These are phyloP conservation scores for Cordyceps sp. DNA, from an alignment of 2,329 filamentous ascomycete species.

Conservation along the genomic window DNA sequence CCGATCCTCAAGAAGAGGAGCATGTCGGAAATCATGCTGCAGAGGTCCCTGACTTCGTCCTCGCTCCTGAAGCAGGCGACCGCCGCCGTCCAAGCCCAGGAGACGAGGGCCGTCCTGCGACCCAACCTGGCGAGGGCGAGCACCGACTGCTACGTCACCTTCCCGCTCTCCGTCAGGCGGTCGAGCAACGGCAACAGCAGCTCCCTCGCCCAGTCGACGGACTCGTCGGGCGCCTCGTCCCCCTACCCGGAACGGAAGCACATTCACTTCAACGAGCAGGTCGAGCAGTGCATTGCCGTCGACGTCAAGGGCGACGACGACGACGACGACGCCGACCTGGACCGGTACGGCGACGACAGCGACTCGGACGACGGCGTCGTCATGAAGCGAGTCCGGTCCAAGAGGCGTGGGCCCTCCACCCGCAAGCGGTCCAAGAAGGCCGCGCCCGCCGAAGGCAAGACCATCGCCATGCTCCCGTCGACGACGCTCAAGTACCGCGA, in stretches of 20 bases:
- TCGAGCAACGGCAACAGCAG: slow-evolving; percentile 47
- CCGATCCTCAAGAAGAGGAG: slow-evolving; percentile 93
- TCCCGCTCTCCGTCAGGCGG: slow-evolving; percentile 43
- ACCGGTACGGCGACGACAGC: slow-evolving; percentile 36
- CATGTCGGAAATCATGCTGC: slow-evolving; percentile 89
- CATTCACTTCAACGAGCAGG: slow-evolving; percentile 93
- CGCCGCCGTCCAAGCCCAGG: slow-evolving; percentile 70
- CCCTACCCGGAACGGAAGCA: slow-evolving; percentile 57
- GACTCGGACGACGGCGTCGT: slow-evolving; percentile 68
- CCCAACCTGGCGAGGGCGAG: slow-evolving; percentile 43
- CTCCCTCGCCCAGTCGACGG: slow-evolving; percentile 43
- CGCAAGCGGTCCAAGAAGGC: slow-evolving; percentile 19
- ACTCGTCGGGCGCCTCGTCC: slow-evolving; percentile 53
- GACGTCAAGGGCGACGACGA: slow-evolving; percentile 70
- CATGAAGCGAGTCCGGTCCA: slow-evolving; percentile 54
- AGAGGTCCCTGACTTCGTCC: slow-evolving; percentile 72
- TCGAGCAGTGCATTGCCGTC: slow-evolving; percentile 88
- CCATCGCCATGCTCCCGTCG: slow-evolving; percentile 73
- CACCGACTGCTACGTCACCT: slow-evolving; percentile 55
- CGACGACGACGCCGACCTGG: slow-evolving; percentile 48
- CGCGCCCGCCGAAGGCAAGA: slow-evolving; percentile 53
- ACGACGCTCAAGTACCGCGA: slow-evolving; percentile 75
- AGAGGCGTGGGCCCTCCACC: slow-evolving; percentile 36
- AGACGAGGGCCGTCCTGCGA: slow-evolving; percentile 36
- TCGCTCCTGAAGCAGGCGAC: slow-evolving; percentile 82